These are phyloP conservation scores for Stephanocyclus meneghinianus DNA, from an alignment of 352 stramenopile genomes.

Conservation along the genomic window DNA sequence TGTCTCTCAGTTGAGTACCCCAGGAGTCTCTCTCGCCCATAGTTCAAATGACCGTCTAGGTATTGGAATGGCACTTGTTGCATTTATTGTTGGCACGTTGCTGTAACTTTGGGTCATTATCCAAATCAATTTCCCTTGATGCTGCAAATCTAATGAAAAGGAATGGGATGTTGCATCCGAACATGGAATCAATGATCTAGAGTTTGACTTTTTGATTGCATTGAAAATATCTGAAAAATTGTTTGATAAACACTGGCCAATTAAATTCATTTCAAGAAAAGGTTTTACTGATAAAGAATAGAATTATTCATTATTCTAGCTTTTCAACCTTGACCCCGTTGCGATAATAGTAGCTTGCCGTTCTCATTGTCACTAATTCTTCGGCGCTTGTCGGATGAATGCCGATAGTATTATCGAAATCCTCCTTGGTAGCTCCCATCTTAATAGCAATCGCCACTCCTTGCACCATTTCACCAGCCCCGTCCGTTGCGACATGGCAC, in stretches of 20 bases:
- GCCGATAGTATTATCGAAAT: slow-evolving; percentile 93
- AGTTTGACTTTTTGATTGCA: not conserved
- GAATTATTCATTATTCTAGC: slow-evolving; percentile 3
- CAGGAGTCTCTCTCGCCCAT: too few relatives aligned
- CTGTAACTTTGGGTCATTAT: too few relatives aligned
- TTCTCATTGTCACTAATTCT: slow-evolving; percentile 89
- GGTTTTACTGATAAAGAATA: not conserved
- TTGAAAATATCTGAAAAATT: not conserved
- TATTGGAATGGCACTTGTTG: too few relatives aligned
- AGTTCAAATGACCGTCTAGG: too few relatives aligned
- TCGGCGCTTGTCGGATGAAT: slow-evolving; percentile 95
- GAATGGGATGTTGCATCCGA: too few relatives aligned
- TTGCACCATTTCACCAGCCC: slow-evolving; percentile 91
- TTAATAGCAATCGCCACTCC: slow-evolving; percentile 90
- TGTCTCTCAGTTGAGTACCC: too few relatives aligned
- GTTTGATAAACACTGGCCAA: not conserved
- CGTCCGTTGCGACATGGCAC: slow-evolving; percentile 87
- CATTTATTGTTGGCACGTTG: too few relatives aligned
- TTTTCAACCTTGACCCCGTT: slow-evolving; percentile 63
- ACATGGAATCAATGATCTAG: too few relatives aligned
- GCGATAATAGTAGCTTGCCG: slow-evolving; percentile 51
- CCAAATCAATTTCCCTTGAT: too few relatives aligned
- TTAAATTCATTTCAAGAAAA: not conserved
- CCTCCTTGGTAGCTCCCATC: slow-evolving; percentile 92
- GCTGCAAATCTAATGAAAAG: too few relatives aligned